phyloP scores from a whole-genome alignment of 345 rosid genomes.

The Camelina sativa region DNA sequence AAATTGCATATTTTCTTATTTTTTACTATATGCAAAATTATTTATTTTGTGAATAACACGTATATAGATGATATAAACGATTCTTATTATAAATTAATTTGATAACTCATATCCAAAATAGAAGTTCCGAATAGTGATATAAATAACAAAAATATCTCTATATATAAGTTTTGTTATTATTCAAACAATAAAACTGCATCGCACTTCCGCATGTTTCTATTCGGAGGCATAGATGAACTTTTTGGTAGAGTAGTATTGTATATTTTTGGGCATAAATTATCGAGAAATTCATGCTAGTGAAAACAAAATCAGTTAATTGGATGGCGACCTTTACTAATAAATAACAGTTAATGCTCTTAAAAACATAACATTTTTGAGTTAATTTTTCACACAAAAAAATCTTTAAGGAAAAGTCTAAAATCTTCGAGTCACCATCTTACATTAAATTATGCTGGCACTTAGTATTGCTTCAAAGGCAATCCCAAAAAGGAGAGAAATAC shows the following conservation, averaged over 20 bases:
- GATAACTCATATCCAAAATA: background rate
- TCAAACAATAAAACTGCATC: too few relatives aligned
- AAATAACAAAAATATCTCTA: too few relatives aligned
- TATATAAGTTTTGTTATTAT: too few relatives aligned
- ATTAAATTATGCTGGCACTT: background rate
- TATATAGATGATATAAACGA: too few relatives aligned
- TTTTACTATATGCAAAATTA: too few relatives aligned
- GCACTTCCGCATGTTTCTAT: too few relatives aligned
- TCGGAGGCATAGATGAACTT: too few relatives aligned
- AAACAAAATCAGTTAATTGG: slow-evolving; percentile 19
- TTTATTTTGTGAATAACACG: background rate
- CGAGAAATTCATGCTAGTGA: background rate
- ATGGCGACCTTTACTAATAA: slow-evolving; percentile 3
- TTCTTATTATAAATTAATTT: background rate
- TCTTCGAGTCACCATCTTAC: slow-evolving; percentile 17
- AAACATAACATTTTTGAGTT: slow-evolving; percentile 5
- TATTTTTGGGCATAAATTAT: background rate
- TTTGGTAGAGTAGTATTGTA: too few relatives aligned
- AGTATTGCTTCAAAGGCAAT: slow-evolving; percentile 15
- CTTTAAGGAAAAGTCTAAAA: slow-evolving; percentile 24
- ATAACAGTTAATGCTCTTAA: background rate
- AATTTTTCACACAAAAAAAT: background rate
- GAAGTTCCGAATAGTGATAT: too few relatives aligned
- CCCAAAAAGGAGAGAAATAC: background rate
- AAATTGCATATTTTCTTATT: too few relatives aligned